Percentiles rank a stretch among this genome's conserved stretches.
phyloP scores from a whole-genome alignment of 176 grass and related monocot genomes.

The Calamus simplicifolius region DNA sequence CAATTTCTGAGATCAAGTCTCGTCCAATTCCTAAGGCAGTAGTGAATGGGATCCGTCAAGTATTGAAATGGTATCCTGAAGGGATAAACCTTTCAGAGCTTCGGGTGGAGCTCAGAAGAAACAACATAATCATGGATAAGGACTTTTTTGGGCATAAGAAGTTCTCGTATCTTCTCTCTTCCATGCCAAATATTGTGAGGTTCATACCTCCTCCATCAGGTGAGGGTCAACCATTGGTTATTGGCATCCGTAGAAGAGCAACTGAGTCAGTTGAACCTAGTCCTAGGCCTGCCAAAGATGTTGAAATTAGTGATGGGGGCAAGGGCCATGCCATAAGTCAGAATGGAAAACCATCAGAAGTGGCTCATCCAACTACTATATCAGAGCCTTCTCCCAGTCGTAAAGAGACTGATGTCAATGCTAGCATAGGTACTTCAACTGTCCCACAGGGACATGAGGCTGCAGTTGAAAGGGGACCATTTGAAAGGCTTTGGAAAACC shows the following conservation, averaged over 20 bases:
- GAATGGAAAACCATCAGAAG: slow-evolving; percentile 3
- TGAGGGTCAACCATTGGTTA: slow-evolving; percentile 18
- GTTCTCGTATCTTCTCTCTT: slow-evolving; percentile 47
- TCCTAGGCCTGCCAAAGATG: slow-evolving; percentile 1
- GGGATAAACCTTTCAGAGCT: slow-evolving; percentile 36
- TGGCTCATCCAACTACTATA: slow-evolving; percentile 6
- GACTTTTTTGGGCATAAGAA: slow-evolving; percentile 56
- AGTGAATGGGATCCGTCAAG: slow-evolving; percentile 24
- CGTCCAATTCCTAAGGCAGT: slow-evolving; percentile 42
- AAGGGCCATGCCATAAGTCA: not conserved
- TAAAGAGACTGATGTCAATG: slow-evolving; percentile 21
- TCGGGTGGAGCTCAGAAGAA: slow-evolving; percentile 17
- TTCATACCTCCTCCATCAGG: slow-evolving; percentile 6
- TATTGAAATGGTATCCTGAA: slow-evolving; percentile 38
- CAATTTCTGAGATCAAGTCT: slow-evolving; percentile 24
- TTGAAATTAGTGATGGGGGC: slow-evolving; percentile 1
- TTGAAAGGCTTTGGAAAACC: slow-evolving; percentile 39
- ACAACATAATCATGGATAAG: slow-evolving; percentile 30
- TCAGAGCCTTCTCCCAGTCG: slow-evolving; percentile 21
- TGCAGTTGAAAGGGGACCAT: slow-evolving; percentile 24
- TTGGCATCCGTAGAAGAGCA: slow-evolving; percentile 7
- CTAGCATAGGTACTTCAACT: no score
- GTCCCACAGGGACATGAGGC: not conserved
- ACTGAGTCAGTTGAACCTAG: slow-evolving; percentile 5
- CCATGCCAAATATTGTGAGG: slow-evolving; percentile 44